A percentile compares a stretch with the other conserved stretches of the same genome.
Conservation (phyloP, 768 basidiomycete species). For the Serpula lacrymans region DNA sequence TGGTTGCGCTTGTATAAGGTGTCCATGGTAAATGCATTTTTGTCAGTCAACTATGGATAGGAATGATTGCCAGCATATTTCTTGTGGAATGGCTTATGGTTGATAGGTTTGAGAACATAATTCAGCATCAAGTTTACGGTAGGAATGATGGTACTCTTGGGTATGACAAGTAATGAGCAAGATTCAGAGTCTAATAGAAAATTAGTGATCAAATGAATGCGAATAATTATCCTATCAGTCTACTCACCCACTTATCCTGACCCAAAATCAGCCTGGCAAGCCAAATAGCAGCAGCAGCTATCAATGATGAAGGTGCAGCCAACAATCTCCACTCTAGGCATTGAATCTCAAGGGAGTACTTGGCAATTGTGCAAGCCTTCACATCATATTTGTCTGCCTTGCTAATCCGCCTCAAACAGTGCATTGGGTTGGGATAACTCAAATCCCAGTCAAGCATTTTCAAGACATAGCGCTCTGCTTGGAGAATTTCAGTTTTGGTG, state of each 20-base stretch:
- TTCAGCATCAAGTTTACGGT: slow-evolving; percentile 86
- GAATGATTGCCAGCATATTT: slow-evolving; percentile 87
- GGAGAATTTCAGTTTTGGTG: slow-evolving; percentile 75
- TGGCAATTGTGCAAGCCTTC: slow-evolving; percentile 80
- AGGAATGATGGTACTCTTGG: slow-evolving; percentile 74
- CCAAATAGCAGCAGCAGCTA: slow-evolving; percentile 87
- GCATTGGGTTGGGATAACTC: slow-evolving; percentile 83
- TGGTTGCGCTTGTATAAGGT: slow-evolving; percentile 5
- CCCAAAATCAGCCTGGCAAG: slow-evolving; percentile 76
- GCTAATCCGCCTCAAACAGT: slow-evolving; percentile 83
- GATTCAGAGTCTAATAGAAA: slow-evolving; percentile 66
- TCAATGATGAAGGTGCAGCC: slow-evolving; percentile 65
- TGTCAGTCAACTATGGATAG: too few species aligned
- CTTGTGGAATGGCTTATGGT: slow-evolving; percentile 77
- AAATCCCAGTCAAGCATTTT: slow-evolving; percentile 85
- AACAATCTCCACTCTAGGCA: slow-evolving; percentile 80
- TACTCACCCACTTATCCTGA: slow-evolving; percentile 82
- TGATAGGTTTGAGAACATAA: slow-evolving; percentile 71
- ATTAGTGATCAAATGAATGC: too few species aligned
- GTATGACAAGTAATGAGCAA: slow-evolving; percentile 87
- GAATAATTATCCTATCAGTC: too few species aligned
- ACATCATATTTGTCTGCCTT: slow-evolving; percentile 93
- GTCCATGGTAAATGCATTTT: slow-evolving; percentile 10
- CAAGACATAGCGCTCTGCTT: slow-evolving; percentile 86
- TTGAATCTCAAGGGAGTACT: slow-evolving; percentile 87